Evolutionary conservation across 2,329 filamentous ascomycete species (phyloP).

Genomic region (Keithomyces neogunnii): DNA sequence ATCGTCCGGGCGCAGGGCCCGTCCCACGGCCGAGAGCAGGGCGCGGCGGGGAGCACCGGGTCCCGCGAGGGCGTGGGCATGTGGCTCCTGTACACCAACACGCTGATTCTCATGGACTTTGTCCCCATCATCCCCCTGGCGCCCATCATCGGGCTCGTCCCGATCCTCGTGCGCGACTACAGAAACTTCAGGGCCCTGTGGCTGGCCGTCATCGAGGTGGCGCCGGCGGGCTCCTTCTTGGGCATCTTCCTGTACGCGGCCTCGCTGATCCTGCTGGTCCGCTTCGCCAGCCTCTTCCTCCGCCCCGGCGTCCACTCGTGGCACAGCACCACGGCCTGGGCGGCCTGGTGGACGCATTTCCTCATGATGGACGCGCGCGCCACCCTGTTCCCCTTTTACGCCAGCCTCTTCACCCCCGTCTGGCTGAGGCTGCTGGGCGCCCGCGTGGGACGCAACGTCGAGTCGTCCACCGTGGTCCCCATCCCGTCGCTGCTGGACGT

Average conservation of each 20-base stretch:
- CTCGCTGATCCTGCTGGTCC: slow-evolving; percentile 2
- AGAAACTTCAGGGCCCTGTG: slow-evolving; percentile 6
- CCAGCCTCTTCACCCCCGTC: slow-evolving; percentile 12
- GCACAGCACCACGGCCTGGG: slow-evolving; percentile 12
- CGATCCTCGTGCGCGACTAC: slow-evolving; percentile 9
- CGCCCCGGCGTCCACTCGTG: slow-evolving; percentile 12
- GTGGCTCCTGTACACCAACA: slow-evolving; percentile 7
- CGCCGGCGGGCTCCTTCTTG: slow-evolving; percentile 5
- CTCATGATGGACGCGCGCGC: slow-evolving; percentile 9
- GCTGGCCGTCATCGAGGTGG: slow-evolving; percentile 5
- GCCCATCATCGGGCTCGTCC: slow-evolving; percentile 8
- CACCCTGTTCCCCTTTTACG: slow-evolving; percentile 11
- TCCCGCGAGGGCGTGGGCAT: slow-evolving; percentile 1
- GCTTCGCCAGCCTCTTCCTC: slow-evolving; percentile 7
- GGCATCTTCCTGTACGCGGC: slow-evolving; percentile 7
- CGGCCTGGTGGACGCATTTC: slow-evolving; percentile 12
- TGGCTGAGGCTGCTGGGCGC: slow-evolving; percentile 13
- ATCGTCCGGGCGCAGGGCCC: slow-evolving; percentile 3
- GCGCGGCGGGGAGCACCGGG: neutral
- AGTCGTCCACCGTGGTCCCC: slow-evolving; percentile 12
- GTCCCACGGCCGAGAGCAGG: slow-evolving; percentile 1
- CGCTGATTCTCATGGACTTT: slow-evolving; percentile 9
- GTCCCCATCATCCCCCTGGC: slow-evolving; percentile 6
- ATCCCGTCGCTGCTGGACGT: slow-evolving; percentile 12
- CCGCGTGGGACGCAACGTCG: slow-evolving; percentile 11